Evolutionary conservation across 2,329 filamentous ascomycete species (phyloP), one percentile per base, ranked within the genome.

Genomic region (Fragosphaeria purpurea): DNA sequence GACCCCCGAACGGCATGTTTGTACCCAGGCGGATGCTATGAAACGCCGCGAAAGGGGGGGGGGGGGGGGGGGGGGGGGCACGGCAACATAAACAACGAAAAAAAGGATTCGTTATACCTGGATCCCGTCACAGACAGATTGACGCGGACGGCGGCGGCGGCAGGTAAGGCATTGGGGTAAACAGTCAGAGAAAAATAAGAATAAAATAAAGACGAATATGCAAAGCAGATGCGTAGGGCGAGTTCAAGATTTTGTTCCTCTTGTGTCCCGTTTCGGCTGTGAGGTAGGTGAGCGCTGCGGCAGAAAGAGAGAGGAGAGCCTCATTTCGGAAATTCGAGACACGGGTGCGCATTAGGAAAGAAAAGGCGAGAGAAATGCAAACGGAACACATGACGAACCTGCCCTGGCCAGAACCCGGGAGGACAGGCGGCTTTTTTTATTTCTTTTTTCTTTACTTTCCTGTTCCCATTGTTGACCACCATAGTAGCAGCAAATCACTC

Each of bases 51-150:
- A 39, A n/a, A 31, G 11, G 10, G 13, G 10, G 43, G 34, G 30
- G 10, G 43, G 34, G 30, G 10, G 43, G 34, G 30, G 10, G 43
- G 34, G 30, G n/a, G n/a, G 10, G 43, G 34, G 30, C 6, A n/a
- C 6, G n/a, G 30, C 1, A 30, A 30, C n/a, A 31, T 10, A 10
- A n/a, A 40, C 35, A 22, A 12, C 13, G 5, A 46, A 46, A 37
- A 35, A 41, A 42, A 37, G 11, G 32, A 9, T 7, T 35, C 39
- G 41, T 31, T 46, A 50, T 49, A 49, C 39, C 43, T 42, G 48
- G 43, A 41, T 38, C 43, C 48, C 33, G 48, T 50, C 43, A 42
- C 48, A 46, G 43, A 46, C 44, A 50, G 22, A 41, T 50, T 46
- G 43, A 13, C 48, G 10, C 41, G 41, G 48, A 7, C 32, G 43